Conservation (phyloP, 495 filamentous ascomycete genomes). For the Filosporella fistucella region DNA sequence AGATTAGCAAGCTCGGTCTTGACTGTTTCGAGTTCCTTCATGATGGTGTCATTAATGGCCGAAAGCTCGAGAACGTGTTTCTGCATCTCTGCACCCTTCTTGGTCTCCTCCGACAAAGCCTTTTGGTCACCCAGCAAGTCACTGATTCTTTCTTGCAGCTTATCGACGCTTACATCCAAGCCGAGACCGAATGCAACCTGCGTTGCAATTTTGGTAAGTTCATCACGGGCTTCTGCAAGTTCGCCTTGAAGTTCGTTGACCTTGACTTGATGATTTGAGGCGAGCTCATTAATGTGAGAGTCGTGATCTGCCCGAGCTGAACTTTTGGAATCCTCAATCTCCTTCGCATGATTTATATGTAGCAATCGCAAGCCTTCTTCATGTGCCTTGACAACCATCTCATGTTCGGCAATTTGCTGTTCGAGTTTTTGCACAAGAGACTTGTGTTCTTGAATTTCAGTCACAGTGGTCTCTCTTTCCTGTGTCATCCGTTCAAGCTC, state of each 20-base stretch:
- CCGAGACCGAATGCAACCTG: conserved; percentile 49
- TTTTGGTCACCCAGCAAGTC: conserved; percentile 45
- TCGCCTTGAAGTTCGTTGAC: conserved; percentile 62
- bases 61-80: conserved; percentile 42
- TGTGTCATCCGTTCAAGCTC: conserved; percentile 49
- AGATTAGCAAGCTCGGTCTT: conserved; percentile 40
- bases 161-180: conserved; percentile 49
- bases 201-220: conserved; percentile 58
- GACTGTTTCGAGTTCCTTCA: conserved; percentile 49
- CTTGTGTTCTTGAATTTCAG: conserved; percentile 45
- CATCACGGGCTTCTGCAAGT: conserved; percentile 63
- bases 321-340: conserved; percentile 44
- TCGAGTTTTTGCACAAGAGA: conserved; percentile 53
- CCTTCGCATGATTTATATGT: conserved; percentile 36
- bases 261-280: conserved; percentile 52
- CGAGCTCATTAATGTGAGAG: conserved; percentile 30
- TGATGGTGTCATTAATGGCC: conserved; percentile 47
- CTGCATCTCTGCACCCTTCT: conserved; percentile 48
- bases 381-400: conserved; percentile 42
- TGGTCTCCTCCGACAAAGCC: conserved; percentile 46
- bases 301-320: conserved; percentile 35
- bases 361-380: conserved; percentile 42
- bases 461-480: conserved; percentile 37
- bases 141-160: conserved; percentile 47
- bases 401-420: conserved; percentile 48